Conservation (phyloP, 768 basidiomycete genomes). For the Rubroboletus satanas region DNA sequence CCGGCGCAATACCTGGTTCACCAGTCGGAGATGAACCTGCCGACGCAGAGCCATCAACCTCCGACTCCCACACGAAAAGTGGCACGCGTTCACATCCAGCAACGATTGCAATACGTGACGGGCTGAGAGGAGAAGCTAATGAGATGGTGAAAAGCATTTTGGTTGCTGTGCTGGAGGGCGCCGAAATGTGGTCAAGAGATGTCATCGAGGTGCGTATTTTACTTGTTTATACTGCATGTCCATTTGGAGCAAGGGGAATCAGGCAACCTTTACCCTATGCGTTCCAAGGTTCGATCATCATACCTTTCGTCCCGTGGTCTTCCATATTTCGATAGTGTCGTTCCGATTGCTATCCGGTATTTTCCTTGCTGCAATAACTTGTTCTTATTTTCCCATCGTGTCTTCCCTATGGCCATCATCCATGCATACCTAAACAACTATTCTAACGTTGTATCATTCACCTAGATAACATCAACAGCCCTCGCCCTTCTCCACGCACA, state of each 20-base stretch:
- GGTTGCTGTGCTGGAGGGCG: constrained; percentile 12
- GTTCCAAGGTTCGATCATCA: constrained; percentile 36
- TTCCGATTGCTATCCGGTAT: constrained; percentile 42
- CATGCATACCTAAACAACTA: background rate
- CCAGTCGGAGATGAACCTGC: constrained; percentile 3
- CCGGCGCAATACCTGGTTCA: constrained; percentile 17
- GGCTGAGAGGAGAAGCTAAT: constrained; percentile 59
- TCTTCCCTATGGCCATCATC: background rate
- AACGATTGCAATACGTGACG: constrained; percentile 62
- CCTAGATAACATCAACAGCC: constrained; percentile 27
- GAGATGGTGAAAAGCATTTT: constrained; percentile 70
- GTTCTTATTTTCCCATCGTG: background rate
- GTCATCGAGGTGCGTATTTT: constrained; percentile 32
- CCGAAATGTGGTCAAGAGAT: constrained; percentile 63
- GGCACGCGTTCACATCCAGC: constrained; percentile 55
- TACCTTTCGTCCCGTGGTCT: background rate
- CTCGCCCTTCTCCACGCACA: constrained; percentile 30
- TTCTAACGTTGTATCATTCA: constrained; percentile 18
- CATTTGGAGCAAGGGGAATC: background rate
- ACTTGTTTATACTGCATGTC: constrained; percentile 3
- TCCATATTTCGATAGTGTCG: constrained; percentile 28
- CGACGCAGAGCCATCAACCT: background rate
- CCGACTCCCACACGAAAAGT: constrained; percentile 42
- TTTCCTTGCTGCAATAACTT: constrained; percentile 15
- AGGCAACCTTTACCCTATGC: constrained; percentile 45